Evolutionary conservation across 805 yeast genomes (phyloP), one percentile per base, ranked within the genome.

Genomic region (Candida nanaspora): DNA sequence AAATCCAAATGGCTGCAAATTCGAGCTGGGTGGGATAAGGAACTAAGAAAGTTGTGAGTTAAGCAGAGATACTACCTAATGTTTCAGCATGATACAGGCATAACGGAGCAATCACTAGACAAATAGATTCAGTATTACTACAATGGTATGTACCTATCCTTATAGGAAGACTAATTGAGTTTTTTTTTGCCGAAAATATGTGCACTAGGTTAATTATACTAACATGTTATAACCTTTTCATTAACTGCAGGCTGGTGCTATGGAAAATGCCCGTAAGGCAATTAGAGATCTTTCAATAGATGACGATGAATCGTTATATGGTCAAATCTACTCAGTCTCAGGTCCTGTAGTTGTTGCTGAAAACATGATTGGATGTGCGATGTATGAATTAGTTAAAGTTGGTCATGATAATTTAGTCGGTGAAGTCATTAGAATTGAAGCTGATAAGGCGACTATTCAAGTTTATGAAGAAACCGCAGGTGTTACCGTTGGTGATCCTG

Each of bases 401-500:
- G 98, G 99, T 53, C 98, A 93, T 65, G 95, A 86, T 55, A 86
- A 77, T 64, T 77, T 93, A 62, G 98, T 93, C 37, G 99, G 99
- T 63, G 99, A 93, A 69, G 97, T 93, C 50, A 93, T 93, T 65
- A 82, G 98, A 74, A 91, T 93, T 51, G 93, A 81, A 59, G 94
- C 80, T 49, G 98, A 93, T 63, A 91, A 89, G 68, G 96, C 97
- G 44, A 93, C 98, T 37, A 87, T 93, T 56, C 99, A 93, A 75
- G 98, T 93, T 42, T 93, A 93, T 66, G 99, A 93, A 72, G 99
- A 93, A 68, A 93, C 99, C 35, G 95, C 98, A 1, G 99, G 99
- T 70, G 93, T 93, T 44, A 91, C 97, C 35, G 98, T 93, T 36
- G 99, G 99, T 57, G 98, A 93, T 63, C 99, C 99, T 3, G 99